phyloP scores from a whole-genome alignment of 2,329 filamentous ascomycete species.

The Rhexocercosporidium sp. region DNA sequence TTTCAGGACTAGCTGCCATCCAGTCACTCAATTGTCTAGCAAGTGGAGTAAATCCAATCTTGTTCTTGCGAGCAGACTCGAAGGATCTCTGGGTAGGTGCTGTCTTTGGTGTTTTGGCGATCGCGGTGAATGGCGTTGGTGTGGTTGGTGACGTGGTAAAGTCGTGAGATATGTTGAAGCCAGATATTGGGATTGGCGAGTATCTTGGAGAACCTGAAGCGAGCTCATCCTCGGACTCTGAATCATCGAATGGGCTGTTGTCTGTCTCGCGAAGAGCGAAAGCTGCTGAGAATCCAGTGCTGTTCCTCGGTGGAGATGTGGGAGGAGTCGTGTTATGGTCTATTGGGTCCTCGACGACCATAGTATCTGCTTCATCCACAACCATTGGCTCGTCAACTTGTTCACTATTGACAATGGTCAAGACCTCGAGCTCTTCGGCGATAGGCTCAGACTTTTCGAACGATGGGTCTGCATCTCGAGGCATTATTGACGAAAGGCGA shows the following conservation, averaged over 20 bases:
- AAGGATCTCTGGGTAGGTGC: constrained; percentile 14
- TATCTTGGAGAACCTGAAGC: constrained; percentile 41
- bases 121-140: constrained; percentile 44
- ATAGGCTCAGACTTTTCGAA: constrained; percentile 23
- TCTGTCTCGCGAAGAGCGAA: constrained; percentile 56
- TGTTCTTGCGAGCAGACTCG: constrained; percentile 27
- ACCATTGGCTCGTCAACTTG: constrained; percentile 23
- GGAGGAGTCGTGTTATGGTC: constrained; percentile 32
- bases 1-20: constrained; percentile 63
- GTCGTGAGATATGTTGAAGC: constrained; percentile 39
- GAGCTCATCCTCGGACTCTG: constrained; percentile 62
- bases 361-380: constrained; percentile 26
- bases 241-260: constrained; percentile 52
- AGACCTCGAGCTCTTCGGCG: constrained; percentile 25
- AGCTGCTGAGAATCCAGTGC: constrained; percentile 21
- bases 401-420: background rate
- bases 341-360: constrained; percentile 23
- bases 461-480: constrained; percentile 42
- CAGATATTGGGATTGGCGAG: constrained; percentile 31
- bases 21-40: constrained; percentile 66
- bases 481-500: constrained; percentile 47
- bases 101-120: constrained; percentile 32
- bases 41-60: constrained; percentile 67
- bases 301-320: constrained; percentile 31
- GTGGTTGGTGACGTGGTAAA: constrained; percentile 47